Base-by-base conservation (phyloP, 495 filamentous ascomycete species). In the Sporormia fimetaria region DNA sequence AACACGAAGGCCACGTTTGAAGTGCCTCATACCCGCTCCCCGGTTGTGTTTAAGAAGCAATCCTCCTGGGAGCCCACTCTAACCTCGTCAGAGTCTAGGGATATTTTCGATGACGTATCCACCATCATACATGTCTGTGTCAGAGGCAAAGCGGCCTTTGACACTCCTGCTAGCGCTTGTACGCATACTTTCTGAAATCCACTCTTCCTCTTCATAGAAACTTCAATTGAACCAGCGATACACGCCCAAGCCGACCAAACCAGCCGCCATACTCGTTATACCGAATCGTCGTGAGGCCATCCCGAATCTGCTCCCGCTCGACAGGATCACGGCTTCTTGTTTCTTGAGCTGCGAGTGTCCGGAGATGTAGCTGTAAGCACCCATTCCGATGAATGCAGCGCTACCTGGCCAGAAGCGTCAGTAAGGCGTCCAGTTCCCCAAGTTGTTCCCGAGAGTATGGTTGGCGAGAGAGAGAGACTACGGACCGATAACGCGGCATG, bases 381-480 rank as follows among this genome's bases (percentile, higher is more conserved):
- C 88, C 33, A 95, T 76, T n/a, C 87, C 87, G 30, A 90, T 66
- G 49, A 95, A 94, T 11, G 82, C 87, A 22, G 77, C 73, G 37
- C 78, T 76, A 14, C 88, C 88, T 92, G 44, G 18, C 6, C 17
- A 32, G 21, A 20, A 1, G 15, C 10, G 11, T 25, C 10, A 44
- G 22, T n/a, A n/a, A n/a, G n/a, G n/a, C n/a, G n/a, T n/a, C n/a
- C n/a, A n/a, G n/a, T n/a, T n/a, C n/a, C n/a, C n/a, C n/a, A n/a
- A n/a, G 18, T 40, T 4, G 30, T 21, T 5, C 21, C 26, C 12
- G 34, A 11, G 21, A n/a, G 14, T 6, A 33, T 14, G 12, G 32
- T 12, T n/a, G 11, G 2, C 12, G 8, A 22, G 35, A 21, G 5
- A 41, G 25, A 25, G 28, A 11, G 27, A 11, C 23, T 14, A 43